Evolutionary conservation across 2,329 filamentous ascomycete genomes (phyloP), one percentile per base, ranked within the genome.

Genomic region (Aspergillus sp.): DNA sequence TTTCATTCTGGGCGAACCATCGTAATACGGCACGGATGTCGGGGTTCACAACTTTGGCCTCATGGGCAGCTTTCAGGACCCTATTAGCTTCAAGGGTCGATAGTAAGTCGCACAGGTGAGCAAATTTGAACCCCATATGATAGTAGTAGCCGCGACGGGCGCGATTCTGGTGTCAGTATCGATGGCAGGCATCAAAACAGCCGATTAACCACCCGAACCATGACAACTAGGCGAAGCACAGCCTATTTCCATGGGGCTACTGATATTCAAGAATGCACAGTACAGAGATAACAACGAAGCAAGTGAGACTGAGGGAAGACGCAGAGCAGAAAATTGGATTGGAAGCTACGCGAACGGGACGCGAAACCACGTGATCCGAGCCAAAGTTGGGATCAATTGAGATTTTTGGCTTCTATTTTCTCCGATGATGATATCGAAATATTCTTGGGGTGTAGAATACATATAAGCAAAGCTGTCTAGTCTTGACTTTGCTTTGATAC

Each of bases 21-120:
- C 80, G 73, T 8, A 77, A 70, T 38, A 91, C 81, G 5, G 75
- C 76, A n/a, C 76, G 80, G 73, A 67, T 78, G 73, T 66, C 77
- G 64, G 63, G 73, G 60, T 73, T 67, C 13, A 67, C 65, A 41
- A 60, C 67, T 58, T 58, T 73, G 17, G 71, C 64, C 11, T 71
- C 62, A 7, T 71, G 72, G 4, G 71, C 62, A 7, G 70, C 71
- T 60, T 77, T 78, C 23, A 73, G 41, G 36, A 68, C 67, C 71
- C 72, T 68, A 61, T 83, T 78, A 8, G 75, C 72, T 66, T 92
- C 86, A 15, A 92, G 81, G 23, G 82, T 77, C 62, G 92, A 86
- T 47, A 96, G 81, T 3, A 96, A 80, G 62, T 90, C 85, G 78
- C 90, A 94, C 49, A 96, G 78, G 62, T 84, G 80, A n/a, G 81